Evolutionary conservation across 2,329 filamentous ascomycete species (phyloP), one percentile per base, ranked within the genome.

Genomic region (Diplodia intermedia): DNA sequence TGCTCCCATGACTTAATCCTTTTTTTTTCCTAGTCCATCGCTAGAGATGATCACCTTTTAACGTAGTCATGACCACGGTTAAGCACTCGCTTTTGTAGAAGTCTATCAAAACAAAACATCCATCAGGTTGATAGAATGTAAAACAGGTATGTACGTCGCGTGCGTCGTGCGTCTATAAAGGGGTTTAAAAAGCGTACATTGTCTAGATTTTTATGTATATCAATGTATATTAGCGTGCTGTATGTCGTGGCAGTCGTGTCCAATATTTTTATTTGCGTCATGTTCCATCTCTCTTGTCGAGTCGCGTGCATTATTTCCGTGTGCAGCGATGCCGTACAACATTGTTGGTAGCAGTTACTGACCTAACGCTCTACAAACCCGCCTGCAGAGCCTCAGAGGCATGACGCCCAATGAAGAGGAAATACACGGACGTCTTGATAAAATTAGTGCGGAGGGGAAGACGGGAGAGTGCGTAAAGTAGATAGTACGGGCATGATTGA

Each of bases 11-110:
- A 14, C 18, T 47, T 47, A 18, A 47, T 36, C 43, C 18, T 47
- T 47, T 8, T 63, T 11, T 47, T n/a, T 20, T 20, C 52, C 29
- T 6, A 52, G 60, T 63, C 60, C 23, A 52, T 63, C 60, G 60
- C 26, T 63, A n/a, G 47, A 49, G 40, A 33, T 23, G 26, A 52
- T 26, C 26, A 33, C 29, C 3, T 38, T 38, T 26, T 52, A 63
- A 49, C 43, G 50, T 52, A 63, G 60, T 52, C 47, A 63, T 53
- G 60, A 52, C 26, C 43, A 63, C 31, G 47, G 60, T 20, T n/a
- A 26, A 52, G 60, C 47, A 23, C 47, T 53, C 47, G 60, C 29
- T 52, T 12, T 12, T 53, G 47, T 53, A 63, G 36, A 26, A 15
- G 12, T 60, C 47, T n/a, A 60, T n/a, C 43, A 47, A 47, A 47